Base-by-base conservation (phyloP, 495 filamentous ascomycete species). In the Aspergillus ostianus region DNA sequence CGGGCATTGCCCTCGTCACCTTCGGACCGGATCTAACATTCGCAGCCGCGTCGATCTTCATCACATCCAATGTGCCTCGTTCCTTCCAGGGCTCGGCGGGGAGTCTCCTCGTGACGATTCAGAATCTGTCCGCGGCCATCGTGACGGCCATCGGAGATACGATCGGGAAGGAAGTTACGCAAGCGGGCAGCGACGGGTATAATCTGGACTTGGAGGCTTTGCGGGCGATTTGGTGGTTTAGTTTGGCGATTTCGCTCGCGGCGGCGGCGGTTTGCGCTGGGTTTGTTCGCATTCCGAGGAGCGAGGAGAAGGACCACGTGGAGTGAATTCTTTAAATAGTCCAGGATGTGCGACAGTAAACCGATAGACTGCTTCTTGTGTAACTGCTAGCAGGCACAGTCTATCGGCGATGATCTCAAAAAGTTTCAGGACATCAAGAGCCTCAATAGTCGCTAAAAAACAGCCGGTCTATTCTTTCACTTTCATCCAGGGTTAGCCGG, bases 291-390 rank as follows among this genome's bases (percentile, higher is more conserved):
- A 80, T 81, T 54, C 76, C 75, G 0, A 81, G 77, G 64, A 76
- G 76, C 17, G 77, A 80, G 51, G 78, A 81, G 59, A 79, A 80
- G 58, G 79, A 81, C 46, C 79, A 82, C 56, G 76, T 81, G 3
- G 4, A 49, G 26, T 49, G 19, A 57, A n/a, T n/a, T n/a, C n/a
- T n/a, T n/a, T n/a, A n/a, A n/a, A n/a, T n/a, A n/a, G n/a, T n/a
- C n/a, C n/a, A n/a, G n/a, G n/a, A n/a, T n/a, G n/a, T n/a, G n/a
- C n/a, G n/a, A n/a, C n/a, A n/a, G n/a, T n/a, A n/a, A n/a, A n/a
- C n/a, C n/a, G n/a, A n/a, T n/a, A n/a, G n/a, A n/a, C n/a, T n/a
- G n/a, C n/a, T n/a, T n/a, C n/a, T n/a, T n/a, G n/a, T n/a, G n/a
- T n/a, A n/a, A n/a, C n/a, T n/a, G n/a, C n/a, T n/a, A n/a, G n/a